Percentiles rank a stretch among this genome's conserved stretches.
These are phyloP conservation scores for Taphrina flavorubra DNA, from an alignment of 1,139 yeast genomes.

Conservation along the genomic window DNA sequence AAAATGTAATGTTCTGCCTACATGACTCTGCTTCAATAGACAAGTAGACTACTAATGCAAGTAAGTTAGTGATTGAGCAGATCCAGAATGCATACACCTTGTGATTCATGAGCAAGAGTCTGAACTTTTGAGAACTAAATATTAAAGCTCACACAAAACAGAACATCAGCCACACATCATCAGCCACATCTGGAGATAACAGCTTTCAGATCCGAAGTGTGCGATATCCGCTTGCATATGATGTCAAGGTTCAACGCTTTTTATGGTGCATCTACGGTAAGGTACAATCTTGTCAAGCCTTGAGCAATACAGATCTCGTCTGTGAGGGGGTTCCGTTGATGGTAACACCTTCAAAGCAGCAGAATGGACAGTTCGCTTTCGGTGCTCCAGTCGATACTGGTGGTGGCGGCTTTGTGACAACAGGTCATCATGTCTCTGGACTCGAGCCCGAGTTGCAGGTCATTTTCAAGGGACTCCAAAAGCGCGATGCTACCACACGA, in stretches of 20 bases:
- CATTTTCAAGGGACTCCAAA: slow-evolving; percentile 73
- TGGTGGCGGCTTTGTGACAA: neutral
- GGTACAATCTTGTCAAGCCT: no score
- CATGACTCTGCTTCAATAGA: no score
- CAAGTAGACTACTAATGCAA: no score
- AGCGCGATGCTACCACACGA: slow-evolving; percentile 80
- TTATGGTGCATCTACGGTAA: neutral
- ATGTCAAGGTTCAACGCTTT: neutral
- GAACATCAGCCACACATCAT: neutral
- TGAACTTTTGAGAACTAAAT: no score
- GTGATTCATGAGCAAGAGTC: no score
- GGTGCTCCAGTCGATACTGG: neutral
- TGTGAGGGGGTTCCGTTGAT: neutral
- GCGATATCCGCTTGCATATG: neutral
- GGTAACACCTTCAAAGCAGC: slow-evolving; percentile 15
- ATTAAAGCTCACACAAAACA: neutral
- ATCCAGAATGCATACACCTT: no score
- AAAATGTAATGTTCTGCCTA: no score
- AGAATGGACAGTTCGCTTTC: slow-evolving; percentile 12
- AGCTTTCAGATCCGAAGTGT: neutral
- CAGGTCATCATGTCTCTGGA: slow-evolving; percentile 2
- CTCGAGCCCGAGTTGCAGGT: slow-evolving; percentile 55
- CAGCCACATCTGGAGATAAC: no score
- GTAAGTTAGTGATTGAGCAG: no score
- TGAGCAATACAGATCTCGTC: no score